phyloP scores from a whole-genome alignment of 441 rosid genomes.

The Erodium moschatum region DNA sequence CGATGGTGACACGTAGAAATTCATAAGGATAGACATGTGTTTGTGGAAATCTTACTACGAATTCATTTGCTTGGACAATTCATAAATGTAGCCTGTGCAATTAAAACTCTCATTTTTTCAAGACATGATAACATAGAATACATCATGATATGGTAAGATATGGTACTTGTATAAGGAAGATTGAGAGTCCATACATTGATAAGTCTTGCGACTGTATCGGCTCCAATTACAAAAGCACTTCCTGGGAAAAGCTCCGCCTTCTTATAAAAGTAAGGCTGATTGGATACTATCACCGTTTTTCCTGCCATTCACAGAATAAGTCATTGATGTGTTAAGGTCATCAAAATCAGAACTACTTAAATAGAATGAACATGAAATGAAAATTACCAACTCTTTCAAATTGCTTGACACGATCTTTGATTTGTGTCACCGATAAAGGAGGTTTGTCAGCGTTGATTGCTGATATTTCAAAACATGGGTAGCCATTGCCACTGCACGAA shows the following conservation, averaged over 20 bases:
- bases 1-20: no score
- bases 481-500: slow-evolving; percentile 56
- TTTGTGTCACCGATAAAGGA: slow-evolving; percentile 53
- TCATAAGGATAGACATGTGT: no score
- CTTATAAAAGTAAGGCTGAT: slow-evolving; percentile 87
- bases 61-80: no score
- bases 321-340: slow-evolving; percentile 3
- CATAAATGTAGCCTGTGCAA: no score
- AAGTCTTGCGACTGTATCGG: slow-evolving; percentile 80
- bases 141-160: background rate
- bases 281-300: slow-evolving; percentile 70
- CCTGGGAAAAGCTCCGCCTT: slow-evolving; percentile 91
- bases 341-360: slow-evolving; percentile 5
- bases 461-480: slow-evolving; percentile 83
- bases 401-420: slow-evolving; percentile 68
- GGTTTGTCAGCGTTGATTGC: slow-evolving; percentile 93
- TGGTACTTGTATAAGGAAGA: background rate
- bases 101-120: background rate
- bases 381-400: slow-evolving; percentile 52
- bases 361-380: slow-evolving; percentile 12
- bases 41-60: no score
- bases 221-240: slow-evolving; percentile 87
- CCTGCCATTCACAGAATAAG: slow-evolving; percentile 40
- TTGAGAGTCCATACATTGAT: slow-evolving; percentile 44
- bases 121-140: background rate